Base-by-base conservation (phyloP, 352 stramenopile genomes). In the Paralagenidium karlingii region DNA sequence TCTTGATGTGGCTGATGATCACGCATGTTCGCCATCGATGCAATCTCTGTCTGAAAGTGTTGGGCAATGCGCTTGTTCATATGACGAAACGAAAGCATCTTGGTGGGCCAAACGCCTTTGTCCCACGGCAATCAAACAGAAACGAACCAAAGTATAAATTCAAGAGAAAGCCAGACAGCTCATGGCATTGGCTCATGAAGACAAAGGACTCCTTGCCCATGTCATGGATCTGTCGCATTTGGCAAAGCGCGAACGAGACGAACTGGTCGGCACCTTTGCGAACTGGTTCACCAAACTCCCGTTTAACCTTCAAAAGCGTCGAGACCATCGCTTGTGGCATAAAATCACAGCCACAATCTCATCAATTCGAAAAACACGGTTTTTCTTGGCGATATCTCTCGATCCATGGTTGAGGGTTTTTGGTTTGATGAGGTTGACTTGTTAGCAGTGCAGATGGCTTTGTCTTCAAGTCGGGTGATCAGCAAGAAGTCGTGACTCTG, bases 311-410 rank as follows among this genome's bases (percentile, higher is more conserved):
- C 52, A 38, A 7, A 63, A 50, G 24, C 57, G 92, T n/a, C 77
- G 81, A 40, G 86, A 96, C 39, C 67, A 94, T 24, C 67, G 85
- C 9, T 55, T 96, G 24, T 82, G 88, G 8, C 60, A 88, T 98
- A 94, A 61, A 90, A 98, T 56, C 80, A 89, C 58, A 71, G 86
- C 18, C 67, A 86, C 34, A 95, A 94, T 40, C 56, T 96, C 47
- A 77, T 96, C 34, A 90, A 98, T 51, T 97, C 88, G 91, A 90
- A 98, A 55, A 97, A 97, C 68, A 88, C 75, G 21, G 76, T 82
- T 38, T 45, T 16, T 31, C 22, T 32, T 16, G 26, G 16, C 37
- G 40, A 43, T 8, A 25, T 37, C 12, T 2, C 15, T 9, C 20
- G 20, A 32, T 29, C 3, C n/a, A 22, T 16, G 16, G 19, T 16